Percentiles rank a stretch among this genome's conserved stretches.
phyloP scores from a whole-genome alignment of 2,329 filamentous ascomycete genomes.

The Exophiala lecanii-corni region DNA sequence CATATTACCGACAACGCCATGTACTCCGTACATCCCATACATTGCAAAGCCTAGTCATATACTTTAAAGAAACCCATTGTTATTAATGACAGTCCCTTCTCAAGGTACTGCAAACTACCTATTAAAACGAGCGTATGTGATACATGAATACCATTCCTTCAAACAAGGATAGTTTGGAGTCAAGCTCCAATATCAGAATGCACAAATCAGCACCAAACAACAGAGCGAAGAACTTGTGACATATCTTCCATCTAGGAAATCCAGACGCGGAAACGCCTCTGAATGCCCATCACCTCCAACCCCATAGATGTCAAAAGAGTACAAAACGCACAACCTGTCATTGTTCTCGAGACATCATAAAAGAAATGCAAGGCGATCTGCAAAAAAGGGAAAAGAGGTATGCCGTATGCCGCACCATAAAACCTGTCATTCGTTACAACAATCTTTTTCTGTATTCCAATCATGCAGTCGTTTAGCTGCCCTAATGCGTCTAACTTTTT shows the following conservation, averaged over 20 bases:
- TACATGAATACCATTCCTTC: conserved; percentile 9
- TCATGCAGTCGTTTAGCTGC: conserved; percentile 28
- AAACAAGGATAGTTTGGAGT: conserved; percentile 7
- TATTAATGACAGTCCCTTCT: conserved; percentile 13
- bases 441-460: conserved; percentile 26
- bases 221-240: background rate
- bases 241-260: conserved; percentile 6
- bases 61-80: no score
- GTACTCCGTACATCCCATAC: no score
- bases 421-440: conserved; percentile 24
- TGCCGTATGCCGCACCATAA: conserved; percentile 23
- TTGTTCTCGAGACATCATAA: background rate
- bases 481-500: conserved; percentile 29
- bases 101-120: conserved; percentile 2
- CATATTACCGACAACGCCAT: no score
- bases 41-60: no score
- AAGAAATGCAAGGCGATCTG: conserved; percentile 1
- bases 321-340: conserved; percentile 5
- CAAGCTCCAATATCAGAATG: conserved; percentile 15
- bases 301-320: conserved; percentile 16
- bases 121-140: conserved; percentile 25
- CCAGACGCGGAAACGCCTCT: conserved; percentile 8
- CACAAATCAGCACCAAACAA: conserved; percentile 8
- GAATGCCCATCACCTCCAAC: conserved; percentile 12
- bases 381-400: conserved; percentile 11